These are phyloP conservation scores for Rhodocollybia butyracea DNA, from an alignment of 768 basidiomycete genomes.

Conservation along the genomic window DNA sequence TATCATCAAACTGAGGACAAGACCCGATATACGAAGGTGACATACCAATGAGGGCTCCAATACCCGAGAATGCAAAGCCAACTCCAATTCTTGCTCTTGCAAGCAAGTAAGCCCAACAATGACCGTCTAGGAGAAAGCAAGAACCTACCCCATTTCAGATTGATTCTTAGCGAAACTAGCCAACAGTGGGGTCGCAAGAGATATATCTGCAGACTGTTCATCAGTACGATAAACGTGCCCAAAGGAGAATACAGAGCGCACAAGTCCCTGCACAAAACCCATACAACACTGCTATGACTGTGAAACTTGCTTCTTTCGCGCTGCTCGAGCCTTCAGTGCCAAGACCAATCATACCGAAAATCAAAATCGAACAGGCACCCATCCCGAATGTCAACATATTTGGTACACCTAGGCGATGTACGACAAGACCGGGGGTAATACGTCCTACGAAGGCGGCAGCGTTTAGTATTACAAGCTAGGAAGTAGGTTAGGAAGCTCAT, in stretches of 20 bases:
- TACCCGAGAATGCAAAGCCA: slow-evolving; percentile 24
- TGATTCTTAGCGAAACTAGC: slow-evolving; percentile 26
- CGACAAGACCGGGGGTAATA: slow-evolving; percentile 31
- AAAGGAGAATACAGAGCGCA: slow-evolving; percentile 19
- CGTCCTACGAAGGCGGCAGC: slow-evolving; percentile 35
- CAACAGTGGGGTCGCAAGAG: slow-evolving; percentile 27
- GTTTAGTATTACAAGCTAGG: slow-evolving; percentile 37
- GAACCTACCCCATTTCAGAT: slow-evolving; percentile 34
- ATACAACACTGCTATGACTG: slow-evolving; percentile 24
- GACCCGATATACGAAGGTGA: not conserved
- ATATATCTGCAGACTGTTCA: slow-evolving; percentile 19
- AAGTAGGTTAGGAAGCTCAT: not conserved
- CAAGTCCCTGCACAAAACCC: slow-evolving; percentile 33
- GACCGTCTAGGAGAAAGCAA: not conserved
- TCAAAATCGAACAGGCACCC: slow-evolving; percentile 19
- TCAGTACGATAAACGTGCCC: not conserved
- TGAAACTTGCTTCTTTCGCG: too few relatives aligned
- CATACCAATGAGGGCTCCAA: slow-evolving; percentile 23
- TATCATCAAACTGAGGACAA: slow-evolving; percentile 1
- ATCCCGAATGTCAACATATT: slow-evolving; percentile 23
- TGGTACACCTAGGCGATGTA: slow-evolving; percentile 23
- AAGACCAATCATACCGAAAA: slow-evolving; percentile 32
- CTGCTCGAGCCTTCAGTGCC: slow-evolving; percentile 9
- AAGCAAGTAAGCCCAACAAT: not conserved
- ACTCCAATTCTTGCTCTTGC: slow-evolving; percentile 27